These are phyloP conservation scores for Trichosporon coremiiforme DNA, from an alignment of 1,284 basidiomycete genomes.

Conservation along the genomic window DNA sequence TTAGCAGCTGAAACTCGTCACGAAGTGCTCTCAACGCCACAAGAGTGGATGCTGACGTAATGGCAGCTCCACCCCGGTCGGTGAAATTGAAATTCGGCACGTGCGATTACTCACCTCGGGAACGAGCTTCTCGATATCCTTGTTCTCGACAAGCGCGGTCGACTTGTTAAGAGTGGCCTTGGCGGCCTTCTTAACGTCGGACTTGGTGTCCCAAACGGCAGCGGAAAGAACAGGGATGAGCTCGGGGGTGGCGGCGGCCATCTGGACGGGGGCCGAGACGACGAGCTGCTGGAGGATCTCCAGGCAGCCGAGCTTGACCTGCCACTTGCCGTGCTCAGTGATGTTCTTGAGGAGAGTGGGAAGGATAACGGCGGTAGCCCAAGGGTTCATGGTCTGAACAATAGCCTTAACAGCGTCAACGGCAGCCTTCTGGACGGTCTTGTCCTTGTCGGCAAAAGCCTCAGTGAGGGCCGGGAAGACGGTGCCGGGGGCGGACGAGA, in stretches of 20 bases:
- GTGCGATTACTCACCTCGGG: slow-evolving; percentile 68
- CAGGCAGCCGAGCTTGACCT: slow-evolving; percentile 91
- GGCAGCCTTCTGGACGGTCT: slow-evolving; percentile 69
- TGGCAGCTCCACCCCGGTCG: background rate
- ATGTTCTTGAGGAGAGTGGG: slow-evolving; percentile 75
- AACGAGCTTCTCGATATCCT: slow-evolving; percentile 88
- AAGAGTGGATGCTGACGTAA: background rate
- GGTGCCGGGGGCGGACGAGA: slow-evolving; percentile 67
- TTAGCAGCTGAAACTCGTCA: background rate
- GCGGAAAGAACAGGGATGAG: slow-evolving; percentile 94
- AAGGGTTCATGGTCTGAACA: slow-evolving; percentile 82
- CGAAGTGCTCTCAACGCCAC: background rate
- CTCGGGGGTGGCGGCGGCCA: slow-evolving; percentile 88
- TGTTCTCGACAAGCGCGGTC: slow-evolving; percentile 88
- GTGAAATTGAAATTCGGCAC: background rate
- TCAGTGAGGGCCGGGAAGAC: slow-evolving; percentile 86
- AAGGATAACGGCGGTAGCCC: slow-evolving; percentile 82
- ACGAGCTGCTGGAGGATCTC: slow-evolving; percentile 88
- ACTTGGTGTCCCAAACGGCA: slow-evolving; percentile 99
- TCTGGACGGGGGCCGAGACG: slow-evolving; percentile 77
- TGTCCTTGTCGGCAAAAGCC: slow-evolving; percentile 84
- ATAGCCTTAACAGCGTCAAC: slow-evolving; percentile 80
- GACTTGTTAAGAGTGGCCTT: slow-evolving; percentile 29
- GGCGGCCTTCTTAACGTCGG: slow-evolving; percentile 82
- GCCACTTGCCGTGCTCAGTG: slow-evolving; percentile 95